These are phyloP conservation scores for Potentilla sterilis DNA, from an alignment of 306 rosid genomes.

Conservation along the genomic window DNA sequence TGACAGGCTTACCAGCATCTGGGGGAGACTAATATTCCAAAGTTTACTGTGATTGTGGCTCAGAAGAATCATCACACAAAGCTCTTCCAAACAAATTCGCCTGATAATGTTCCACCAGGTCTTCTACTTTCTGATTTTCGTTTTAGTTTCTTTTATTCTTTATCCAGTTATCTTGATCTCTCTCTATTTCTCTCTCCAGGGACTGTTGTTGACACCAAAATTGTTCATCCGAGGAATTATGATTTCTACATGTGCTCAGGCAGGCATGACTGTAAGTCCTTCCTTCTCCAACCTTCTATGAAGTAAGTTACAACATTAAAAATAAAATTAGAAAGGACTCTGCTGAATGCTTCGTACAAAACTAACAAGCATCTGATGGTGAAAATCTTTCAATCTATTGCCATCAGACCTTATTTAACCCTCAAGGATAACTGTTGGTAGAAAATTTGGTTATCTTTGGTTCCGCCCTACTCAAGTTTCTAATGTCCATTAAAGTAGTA, in stretches of 20 bases:
- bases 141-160: background rate
- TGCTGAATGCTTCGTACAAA: background rate
- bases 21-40: conserved; percentile 65
- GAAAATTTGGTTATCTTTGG: background rate
- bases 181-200: conserved; percentile 44
- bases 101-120: conserved; percentile 91
- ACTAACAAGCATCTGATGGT: background rate
- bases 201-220: conserved; percentile 76
- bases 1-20: conserved; percentile 79
- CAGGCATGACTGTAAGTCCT: conserved; percentile 67
- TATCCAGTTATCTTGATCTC: conserved; percentile 6
- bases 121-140: conserved; percentile 22
- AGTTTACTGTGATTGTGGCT: conserved; percentile 75
- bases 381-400: background rate
- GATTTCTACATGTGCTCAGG: conserved; percentile 88
- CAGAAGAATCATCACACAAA: conserved; percentile 86
- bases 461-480: conserved; percentile 8
- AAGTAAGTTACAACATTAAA: background rate
- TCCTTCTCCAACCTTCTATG: background rate
- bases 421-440: background rate
- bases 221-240: conserved; percentile 71
- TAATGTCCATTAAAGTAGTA: conserved; percentile 11
- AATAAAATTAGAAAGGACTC: background rate
- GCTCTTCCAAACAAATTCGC: conserved; percentile 57
- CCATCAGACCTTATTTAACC: background rate